phyloP scores from a whole-genome alignment of 2,329 filamentous ascomycete genomes.

The Daldinia sp. region DNA sequence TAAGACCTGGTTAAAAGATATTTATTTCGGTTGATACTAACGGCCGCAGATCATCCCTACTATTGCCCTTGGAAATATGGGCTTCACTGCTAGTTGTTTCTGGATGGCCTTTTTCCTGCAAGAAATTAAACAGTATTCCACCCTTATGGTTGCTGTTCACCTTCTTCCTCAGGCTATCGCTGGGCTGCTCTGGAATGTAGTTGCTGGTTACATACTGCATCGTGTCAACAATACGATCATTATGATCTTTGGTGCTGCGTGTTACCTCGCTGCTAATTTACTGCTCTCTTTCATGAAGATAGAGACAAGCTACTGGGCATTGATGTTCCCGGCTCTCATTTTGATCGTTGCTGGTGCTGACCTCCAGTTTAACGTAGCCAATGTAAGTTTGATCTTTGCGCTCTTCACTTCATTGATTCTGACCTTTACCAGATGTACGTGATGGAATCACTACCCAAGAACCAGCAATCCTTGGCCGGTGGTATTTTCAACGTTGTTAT shows the following conservation, averaged over 20 bases:
- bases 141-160: constrained; percentile 67
- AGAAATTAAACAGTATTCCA: constrained; percentile 58
- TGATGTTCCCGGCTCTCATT: constrained; percentile 68
- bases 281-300: constrained; percentile 65
- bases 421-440: constrained; percentile 66
- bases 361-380: constrained; percentile 74
- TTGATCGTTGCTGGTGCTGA: constrained; percentile 72
- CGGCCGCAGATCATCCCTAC: constrained; percentile 59
- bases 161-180: constrained; percentile 71
- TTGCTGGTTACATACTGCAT: constrained; percentile 69
- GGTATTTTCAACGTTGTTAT: constrained; percentile 74
- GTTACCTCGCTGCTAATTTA: constrained; percentile 53
- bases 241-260: constrained; percentile 56
- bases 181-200: constrained; percentile 68
- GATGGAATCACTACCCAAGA: constrained; percentile 67
- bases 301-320: constrained; percentile 69
- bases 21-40: constrained; percentile 6
- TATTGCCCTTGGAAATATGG: constrained; percentile 68
- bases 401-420: constrained; percentile 6
- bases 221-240: constrained; percentile 70
- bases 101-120: constrained; percentile 74
- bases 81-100: constrained; percentile 67
- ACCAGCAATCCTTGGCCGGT: constrained; percentile 72
- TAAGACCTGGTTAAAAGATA: constrained; percentile 45
- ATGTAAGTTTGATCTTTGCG: constrained; percentile 54